Evolutionary conservation across 23 red algal species (phyloP).

Genomic region (Gracilariopsis chorda): DNA sequence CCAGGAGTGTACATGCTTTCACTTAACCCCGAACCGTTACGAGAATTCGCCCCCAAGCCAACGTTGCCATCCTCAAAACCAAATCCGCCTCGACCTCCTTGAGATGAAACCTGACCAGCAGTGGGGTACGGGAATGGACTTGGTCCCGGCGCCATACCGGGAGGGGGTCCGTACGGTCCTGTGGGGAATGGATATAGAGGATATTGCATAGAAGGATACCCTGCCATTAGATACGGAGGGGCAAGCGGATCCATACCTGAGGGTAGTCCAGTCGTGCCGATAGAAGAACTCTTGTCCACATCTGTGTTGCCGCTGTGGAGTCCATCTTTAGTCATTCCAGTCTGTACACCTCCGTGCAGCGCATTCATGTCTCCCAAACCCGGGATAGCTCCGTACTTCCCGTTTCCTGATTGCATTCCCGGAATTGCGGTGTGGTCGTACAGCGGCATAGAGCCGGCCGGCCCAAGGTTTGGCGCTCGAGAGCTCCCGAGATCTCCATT

Average conservation of each 20-base stretch:
- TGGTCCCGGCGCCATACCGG: constrained; percentile 34
- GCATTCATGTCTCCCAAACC: constrained; percentile 51
- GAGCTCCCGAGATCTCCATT: constrained; percentile 48
- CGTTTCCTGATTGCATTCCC: constrained; percentile 17
- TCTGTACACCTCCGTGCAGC: constrained; percentile 13
- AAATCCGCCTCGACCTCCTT: constrained; percentile 57
- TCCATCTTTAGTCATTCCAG: constrained; percentile 39
- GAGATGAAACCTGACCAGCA: constrained; percentile 51
- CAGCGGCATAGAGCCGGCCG: constrained; percentile 33
- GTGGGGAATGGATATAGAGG: constrained; percentile 60
- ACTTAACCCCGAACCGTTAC: constrained; percentile 37
- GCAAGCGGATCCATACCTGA: constrained; percentile 53
- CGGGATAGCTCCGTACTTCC: constrained; percentile 54
- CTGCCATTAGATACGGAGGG: constrained; percentile 29
- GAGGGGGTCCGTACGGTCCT: constrained; percentile 33
- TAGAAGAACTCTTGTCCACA: constrained; percentile 12
- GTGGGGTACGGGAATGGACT: constrained; percentile 40
- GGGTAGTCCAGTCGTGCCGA: constrained; percentile 20
- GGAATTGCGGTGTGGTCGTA: constrained; percentile 19
- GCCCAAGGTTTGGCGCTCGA: constrained; percentile 40
- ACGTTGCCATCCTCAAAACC: constrained; percentile 56
- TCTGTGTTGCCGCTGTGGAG: constrained; percentile 17
- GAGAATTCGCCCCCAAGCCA: background rate
- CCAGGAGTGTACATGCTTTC: constrained; percentile 73
- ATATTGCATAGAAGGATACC: constrained; percentile 68